Percentiles rank a stretch among this genome's conserved stretches.
These are phyloP conservation scores for Inga laurina DNA, from an alignment of 306 rosid genomes.

Conservation along the genomic window DNA sequence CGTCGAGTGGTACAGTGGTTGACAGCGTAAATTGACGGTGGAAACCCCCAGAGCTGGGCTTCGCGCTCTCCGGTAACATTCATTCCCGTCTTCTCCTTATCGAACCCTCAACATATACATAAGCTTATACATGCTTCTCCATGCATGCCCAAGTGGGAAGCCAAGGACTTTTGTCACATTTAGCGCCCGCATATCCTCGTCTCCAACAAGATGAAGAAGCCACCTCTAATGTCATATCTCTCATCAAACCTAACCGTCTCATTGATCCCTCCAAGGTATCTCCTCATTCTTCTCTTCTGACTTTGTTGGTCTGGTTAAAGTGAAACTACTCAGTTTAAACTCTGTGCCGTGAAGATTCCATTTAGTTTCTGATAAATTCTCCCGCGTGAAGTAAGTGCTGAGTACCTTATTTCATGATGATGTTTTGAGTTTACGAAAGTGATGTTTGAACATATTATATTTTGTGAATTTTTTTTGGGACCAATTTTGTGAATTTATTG, in stretches of 20 bases:
- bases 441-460: neutral
- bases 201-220: neutral
- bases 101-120: neutral
- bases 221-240: neutral
- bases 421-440: neutral
- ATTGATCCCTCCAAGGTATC: constrained; percentile 16
- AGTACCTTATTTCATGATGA: neutral
- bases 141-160: neutral
- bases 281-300: neutral
- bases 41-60: neutral
- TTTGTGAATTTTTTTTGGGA: neutral
- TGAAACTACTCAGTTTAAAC: neutral
- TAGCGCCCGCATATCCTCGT: neutral
- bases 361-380: neutral
- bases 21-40: neutral
- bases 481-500: neutral
- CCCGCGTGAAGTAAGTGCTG: neutral
- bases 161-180: neutral
- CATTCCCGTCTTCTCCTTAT: neutral
- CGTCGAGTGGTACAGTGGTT: neutral
- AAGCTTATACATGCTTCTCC: neutral
- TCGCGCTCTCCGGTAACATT: neutral
- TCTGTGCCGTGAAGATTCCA: neutral
- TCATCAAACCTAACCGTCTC: neutral
- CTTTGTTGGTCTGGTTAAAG: neutral